These are phyloP conservation scores for Candida berthetii DNA, from an alignment of 805 yeast genomes.

Conservation along the genomic window DNA sequence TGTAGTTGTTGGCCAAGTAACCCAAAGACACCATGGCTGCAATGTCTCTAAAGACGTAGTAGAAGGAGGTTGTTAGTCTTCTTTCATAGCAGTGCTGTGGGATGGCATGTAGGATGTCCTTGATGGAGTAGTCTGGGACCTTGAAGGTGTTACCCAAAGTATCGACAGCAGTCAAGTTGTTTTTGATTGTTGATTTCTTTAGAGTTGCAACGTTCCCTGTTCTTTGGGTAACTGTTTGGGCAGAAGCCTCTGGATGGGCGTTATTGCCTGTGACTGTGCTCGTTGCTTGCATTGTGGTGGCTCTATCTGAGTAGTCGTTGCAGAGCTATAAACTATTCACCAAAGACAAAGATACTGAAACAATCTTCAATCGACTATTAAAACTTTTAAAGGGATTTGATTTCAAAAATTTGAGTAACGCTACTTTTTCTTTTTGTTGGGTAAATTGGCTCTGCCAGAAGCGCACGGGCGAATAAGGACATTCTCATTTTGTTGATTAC, in stretches of 20 bases:
- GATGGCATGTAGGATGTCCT: conserved; percentile 65
- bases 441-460: no score
- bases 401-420: no score
- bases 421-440: no score
- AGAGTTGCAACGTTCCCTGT: conserved; percentile 3
- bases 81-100: conserved; percentile 75
- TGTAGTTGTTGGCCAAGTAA: conserved; percentile 44
- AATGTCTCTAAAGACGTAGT: conserved; percentile 66
- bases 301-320: no score
- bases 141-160: conserved; percentile 61
- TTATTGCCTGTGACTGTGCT: neutral
- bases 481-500: no score
- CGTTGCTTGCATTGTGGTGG: neutral
- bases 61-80: conserved; percentile 43
- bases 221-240: neutral
- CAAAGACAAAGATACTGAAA: no score
- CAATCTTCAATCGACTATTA: no score
- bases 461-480: no score
- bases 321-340: no score
- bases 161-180: conserved; percentile 36
- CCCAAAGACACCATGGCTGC: conserved; percentile 41
- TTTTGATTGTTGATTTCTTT: conserved; percentile 6
- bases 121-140: conserved; percentile 72
- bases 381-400: no score
- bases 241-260: neutral